A percentile compares a stretch with the other conserved stretches of the same genome.
These are phyloP conservation scores for Plasmodium knowlesi DNA, from an alignment of 169 alveolate species.

Conservation along the genomic window DNA sequence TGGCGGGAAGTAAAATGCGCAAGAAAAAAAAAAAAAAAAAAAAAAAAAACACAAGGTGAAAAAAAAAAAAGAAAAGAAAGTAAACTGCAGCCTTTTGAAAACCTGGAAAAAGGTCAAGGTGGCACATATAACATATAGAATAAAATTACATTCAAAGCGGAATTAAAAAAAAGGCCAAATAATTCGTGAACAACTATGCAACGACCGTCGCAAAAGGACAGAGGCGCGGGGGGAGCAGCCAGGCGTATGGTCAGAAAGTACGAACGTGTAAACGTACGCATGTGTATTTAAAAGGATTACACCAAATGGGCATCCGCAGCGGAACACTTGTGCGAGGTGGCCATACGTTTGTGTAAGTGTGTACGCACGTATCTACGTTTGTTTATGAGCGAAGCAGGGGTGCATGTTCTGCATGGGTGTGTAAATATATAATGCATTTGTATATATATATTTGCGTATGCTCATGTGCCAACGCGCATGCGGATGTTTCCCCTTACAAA, in stretches of 20 bases:
- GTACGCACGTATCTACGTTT: neutral
- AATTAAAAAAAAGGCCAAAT: neutral
- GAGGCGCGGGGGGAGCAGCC: neutral
- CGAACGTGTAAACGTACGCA: slow-evolving; percentile 1
- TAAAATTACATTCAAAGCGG: neutral
- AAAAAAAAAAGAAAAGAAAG: neutral
- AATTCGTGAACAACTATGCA: slow-evolving; percentile 26
- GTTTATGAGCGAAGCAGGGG: neutral
- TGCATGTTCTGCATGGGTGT: neutral
- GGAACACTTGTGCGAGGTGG: neutral
- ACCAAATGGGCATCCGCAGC: neutral
- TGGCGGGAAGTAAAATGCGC: neutral
- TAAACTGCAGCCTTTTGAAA: neutral
- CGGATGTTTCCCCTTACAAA: neutral
- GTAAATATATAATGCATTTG: neutral
- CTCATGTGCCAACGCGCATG: neutral
- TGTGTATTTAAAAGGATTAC: neutral
- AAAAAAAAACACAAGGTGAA: too few relatives aligned
- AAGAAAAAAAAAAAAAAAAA: too few relatives aligned
- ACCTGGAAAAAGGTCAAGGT: neutral
- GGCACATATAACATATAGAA: slow-evolving; percentile 3
- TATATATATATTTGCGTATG: neutral
- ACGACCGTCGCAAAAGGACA: neutral
- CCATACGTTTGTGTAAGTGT: neutral
- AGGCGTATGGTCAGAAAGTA: neutral